Evolutionary conservation across 768 basidiomycete species (phyloP).

Genomic region (Mycena leptocephala): DNA sequence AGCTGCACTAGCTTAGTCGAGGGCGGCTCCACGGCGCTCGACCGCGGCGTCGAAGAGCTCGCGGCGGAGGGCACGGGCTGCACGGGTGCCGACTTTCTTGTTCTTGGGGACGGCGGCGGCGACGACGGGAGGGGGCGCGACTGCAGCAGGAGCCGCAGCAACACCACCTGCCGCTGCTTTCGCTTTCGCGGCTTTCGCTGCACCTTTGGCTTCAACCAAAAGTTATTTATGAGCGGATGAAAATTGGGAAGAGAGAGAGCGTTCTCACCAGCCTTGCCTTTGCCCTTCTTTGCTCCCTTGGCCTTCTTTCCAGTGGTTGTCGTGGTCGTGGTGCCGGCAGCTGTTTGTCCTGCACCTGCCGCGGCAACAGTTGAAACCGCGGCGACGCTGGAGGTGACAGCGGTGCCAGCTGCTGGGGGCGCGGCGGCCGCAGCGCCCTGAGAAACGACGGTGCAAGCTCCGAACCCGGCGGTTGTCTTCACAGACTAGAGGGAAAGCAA

Average conservation of each 20-base stretch:
- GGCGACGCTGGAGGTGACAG: constrained; percentile 17
- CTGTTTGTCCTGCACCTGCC: too few relatives aligned
- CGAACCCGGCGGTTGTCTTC: constrained; percentile 54
- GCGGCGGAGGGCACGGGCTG: constrained; percentile 25
- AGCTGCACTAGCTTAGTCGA: constrained; percentile 23
- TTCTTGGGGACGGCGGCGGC: constrained; percentile 20
- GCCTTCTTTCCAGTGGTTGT: too few relatives aligned
- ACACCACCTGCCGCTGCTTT: too few relatives aligned
- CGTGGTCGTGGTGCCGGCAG: too few relatives aligned
- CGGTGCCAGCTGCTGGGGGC: constrained; percentile 26
- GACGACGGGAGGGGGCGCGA: constrained; percentile 8
- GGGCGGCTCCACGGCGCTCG: neutral
- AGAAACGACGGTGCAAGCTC: constrained; percentile 68
- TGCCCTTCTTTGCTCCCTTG: too few relatives aligned
- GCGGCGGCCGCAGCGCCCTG: constrained; percentile 42
- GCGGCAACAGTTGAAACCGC: neutral
- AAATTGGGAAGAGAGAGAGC: too few relatives aligned
- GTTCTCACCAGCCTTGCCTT: too few relatives aligned
- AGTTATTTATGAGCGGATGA: too few relatives aligned
- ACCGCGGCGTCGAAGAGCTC: constrained; percentile 15
- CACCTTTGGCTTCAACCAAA: too few relatives aligned
- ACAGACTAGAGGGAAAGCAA: neutral
- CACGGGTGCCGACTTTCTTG: constrained; percentile 31
- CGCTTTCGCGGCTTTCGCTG: too few relatives aligned
- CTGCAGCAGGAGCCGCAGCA: too few relatives aligned